Percentiles rank a stretch among this genome's conserved stretches.
Conservation (phyloP, 2,329 filamentous ascomycete genomes). For the Plenodomus tracheiphilus region DNA sequence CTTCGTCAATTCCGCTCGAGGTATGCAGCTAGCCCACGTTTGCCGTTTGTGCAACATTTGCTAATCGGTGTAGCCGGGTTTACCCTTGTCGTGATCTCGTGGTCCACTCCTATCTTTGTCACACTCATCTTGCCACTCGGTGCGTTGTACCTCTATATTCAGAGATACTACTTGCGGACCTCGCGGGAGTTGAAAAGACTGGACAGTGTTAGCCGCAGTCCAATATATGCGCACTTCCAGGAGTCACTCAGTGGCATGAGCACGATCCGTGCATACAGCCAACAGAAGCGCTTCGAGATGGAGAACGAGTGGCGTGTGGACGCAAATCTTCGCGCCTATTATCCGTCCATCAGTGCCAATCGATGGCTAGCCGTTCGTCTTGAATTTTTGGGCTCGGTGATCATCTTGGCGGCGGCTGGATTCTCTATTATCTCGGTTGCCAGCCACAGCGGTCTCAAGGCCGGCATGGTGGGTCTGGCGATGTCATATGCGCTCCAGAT, state of each 20-base stretch:
- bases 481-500: slow-evolving; percentile 99
- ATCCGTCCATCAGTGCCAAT: slow-evolving; percentile 87
- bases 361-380: slow-evolving; percentile 93
- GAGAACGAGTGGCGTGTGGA: slow-evolving; percentile 99
- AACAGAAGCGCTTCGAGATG: slow-evolving; percentile 81
- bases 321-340: slow-evolving; percentile 90
- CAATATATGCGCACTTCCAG: slow-evolving; percentile 98
- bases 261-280: slow-evolving; percentile 92
- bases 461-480: slow-evolving; percentile 83
- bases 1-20: slow-evolving; percentile 54
- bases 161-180: slow-evolving; percentile 94
- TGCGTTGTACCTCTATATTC: slow-evolving; percentile 85
- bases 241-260: slow-evolving; percentile 92
- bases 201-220: slow-evolving; percentile 92
- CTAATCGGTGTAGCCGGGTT: slow-evolving; percentile 60
- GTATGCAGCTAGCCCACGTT: slow-evolving; percentile 38
- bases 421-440: slow-evolving; percentile 82
- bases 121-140: slow-evolving; percentile 79
- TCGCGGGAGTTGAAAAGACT: slow-evolving; percentile 95
- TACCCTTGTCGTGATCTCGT: slow-evolving; percentile 83
- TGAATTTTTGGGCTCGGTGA: slow-evolving; percentile 92
- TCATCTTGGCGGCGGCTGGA: slow-evolving; percentile 84
- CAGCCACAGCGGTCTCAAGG: slow-evolving; percentile 63
- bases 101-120: slow-evolving; percentile 78
- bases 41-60: slow-evolving; percentile 15